These are phyloP conservation scores for Apiotrichum sp. DNA, from an alignment of 1,284 basidiomycete genomes.

Conservation along the genomic window DNA sequence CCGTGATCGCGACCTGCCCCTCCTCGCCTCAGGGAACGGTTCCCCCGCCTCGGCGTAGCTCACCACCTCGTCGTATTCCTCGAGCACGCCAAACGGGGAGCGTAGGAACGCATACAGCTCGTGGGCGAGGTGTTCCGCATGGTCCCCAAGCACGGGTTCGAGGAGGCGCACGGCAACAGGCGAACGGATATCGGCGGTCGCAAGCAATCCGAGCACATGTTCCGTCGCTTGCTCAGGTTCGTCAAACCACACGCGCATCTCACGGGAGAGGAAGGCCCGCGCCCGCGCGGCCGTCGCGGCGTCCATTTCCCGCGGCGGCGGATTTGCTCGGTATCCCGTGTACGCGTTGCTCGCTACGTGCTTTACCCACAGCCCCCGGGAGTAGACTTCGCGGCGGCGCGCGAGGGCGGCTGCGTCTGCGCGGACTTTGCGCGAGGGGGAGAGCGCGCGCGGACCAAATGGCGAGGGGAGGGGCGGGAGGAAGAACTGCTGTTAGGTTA, in stretches of 20 bases:
- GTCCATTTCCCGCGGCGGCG: slow-evolving; percentile 59
- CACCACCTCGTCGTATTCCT: slow-evolving; percentile 69
- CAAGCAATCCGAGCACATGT: slow-evolving; percentile 76
- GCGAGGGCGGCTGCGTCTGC: slow-evolving; percentile 37
- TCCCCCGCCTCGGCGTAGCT: slow-evolving; percentile 47
- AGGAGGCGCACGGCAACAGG: slow-evolving; percentile 74
- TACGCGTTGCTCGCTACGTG: slow-evolving; percentile 77
- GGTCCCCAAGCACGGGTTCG: slow-evolving; percentile 64
- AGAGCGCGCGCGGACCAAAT: slow-evolving; percentile 2
- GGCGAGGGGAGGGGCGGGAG: slow-evolving; percentile 56
- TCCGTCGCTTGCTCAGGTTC: slow-evolving; percentile 54
- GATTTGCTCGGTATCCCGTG: slow-evolving; percentile 73
- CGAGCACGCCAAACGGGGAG: slow-evolving; percentile 73
- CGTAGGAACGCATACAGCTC: slow-evolving; percentile 79
- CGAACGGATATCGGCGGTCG: slow-evolving; percentile 77
- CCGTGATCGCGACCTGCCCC: not conserved
- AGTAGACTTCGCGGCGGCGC: slow-evolving; percentile 61
- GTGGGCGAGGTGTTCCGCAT: slow-evolving; percentile 84
- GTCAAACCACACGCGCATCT: slow-evolving; percentile 67
- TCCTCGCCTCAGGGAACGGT: not conserved
- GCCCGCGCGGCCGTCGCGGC: slow-evolving; percentile 50
- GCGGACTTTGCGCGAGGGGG: not conserved
- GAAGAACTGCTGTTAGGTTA: slow-evolving; percentile 53
- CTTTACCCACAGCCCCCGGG: slow-evolving; percentile 71
- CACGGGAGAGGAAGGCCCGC: slow-evolving; percentile 70